Evolutionary conservation across 371 early-diverging fungal genomes (phyloP), one percentile per base, ranked within the genome.

Genomic region (Syncephalastrum contaminatum): DNA sequence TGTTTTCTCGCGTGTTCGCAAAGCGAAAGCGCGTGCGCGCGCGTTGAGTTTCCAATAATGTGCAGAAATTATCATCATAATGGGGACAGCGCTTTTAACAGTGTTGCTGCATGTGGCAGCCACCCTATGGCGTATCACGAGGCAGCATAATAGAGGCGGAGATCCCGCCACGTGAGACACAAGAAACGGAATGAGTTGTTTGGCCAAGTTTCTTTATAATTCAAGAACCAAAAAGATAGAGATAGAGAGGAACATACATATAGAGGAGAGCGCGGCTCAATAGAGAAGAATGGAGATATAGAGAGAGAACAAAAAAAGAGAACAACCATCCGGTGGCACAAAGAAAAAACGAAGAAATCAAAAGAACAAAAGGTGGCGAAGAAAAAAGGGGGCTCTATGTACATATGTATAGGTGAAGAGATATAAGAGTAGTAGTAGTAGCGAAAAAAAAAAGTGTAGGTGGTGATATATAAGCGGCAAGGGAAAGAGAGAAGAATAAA

Each of bases 191-290:
- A 30, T 30, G 10, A 30, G 10, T 30, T 30, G 36, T 30, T 30
- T 30, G 36, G 36, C 36, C 36, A 30, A 30, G 36, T 30, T 30
- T 30, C 36, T 30, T 30, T 30, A 30, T 30, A 30, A 8, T 53
- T 43, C 21, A 12, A 14, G 24, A 41, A 43, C 43, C 8, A 22
- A 14, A 19, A 42, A 53, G 16, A 42, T 15, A 48, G 47, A 40
- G 42, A 52, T 24, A 51, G 51, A 53, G 48, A 39, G 14, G 24
- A 45, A 51, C 30, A 46, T 20, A 21, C 27, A 51, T 51, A 39
- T n/a, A 39, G 39, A 36, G 24, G 21, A 39, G 39, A 51, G 24
- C 16, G 24, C 48, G 24, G 24, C 22, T 22, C 24, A n/a, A 7
- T 22, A 30, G n/a, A 21, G 7, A 47, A 4, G 4, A 20, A 20